Base-by-base conservation (phyloP, 176 grass and related monocot species). In the Tillandsia fasciculata region DNA sequence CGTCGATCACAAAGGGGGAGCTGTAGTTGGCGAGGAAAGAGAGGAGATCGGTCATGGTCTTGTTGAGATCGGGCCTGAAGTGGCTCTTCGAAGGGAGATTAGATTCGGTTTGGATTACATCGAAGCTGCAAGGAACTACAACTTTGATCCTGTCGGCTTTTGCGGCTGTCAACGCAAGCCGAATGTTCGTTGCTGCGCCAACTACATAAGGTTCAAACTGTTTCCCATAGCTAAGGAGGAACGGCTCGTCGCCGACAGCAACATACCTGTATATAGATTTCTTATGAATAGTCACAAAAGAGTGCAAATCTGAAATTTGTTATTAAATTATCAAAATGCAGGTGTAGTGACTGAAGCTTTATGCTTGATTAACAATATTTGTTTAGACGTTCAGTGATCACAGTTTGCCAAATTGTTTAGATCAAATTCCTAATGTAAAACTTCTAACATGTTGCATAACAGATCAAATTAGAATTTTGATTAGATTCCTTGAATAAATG, bases 11-110 rank as follows among this genome's bases (percentile, higher is more conserved):
- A 81, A 97, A 92, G 1, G 82, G 86, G 33, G 93, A 97, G 47
- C 82, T 86, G 52, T 83, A 70, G 61, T 97, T 92, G 4, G 72
- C 63, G 42, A 97, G 93, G 80, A 97, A 92, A n/a, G 84, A 77
- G 26, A 97, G 86, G 69, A 97, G 82, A 17, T 97, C 89, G 11
- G 48, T 71, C 79, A 92, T 97, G 66, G 89, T 97, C 51, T 84
- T 87, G 80, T 87, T 97, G 42, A 97, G 64, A 70, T 92, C 89
- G 52, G 89, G 48, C 80, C 94, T 79, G 87, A 97, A 97, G 59
- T 76, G 79, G 74, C 80, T 80, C 79, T 90, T 90, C 0, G 82
- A 92, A 64, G 89, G 86, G 9, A 87, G 72, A 56, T 53, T 83
- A 56, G 89, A 87, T 48, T 84, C 49, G 68, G 85, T 87, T 69